Percentiles rank a stretch among this genome's conserved stretches.
Evolutionary conservation across 2,329 filamentous ascomycete genomes (phyloP).

Genomic region (Verticillium zaregamsianum): DNA sequence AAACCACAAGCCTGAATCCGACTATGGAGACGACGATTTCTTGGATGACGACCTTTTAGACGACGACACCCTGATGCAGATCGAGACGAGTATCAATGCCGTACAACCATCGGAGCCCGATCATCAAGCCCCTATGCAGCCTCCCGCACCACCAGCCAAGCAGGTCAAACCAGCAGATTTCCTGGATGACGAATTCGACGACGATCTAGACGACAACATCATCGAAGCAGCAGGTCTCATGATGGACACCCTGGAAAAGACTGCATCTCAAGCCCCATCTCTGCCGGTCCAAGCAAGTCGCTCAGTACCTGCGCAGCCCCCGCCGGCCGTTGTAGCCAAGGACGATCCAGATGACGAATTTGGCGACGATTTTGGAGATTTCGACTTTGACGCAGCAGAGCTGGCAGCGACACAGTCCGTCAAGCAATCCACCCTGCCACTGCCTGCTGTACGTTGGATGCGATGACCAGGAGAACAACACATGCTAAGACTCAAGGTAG

Average conservation of each 20-base stretch:
- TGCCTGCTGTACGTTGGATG: conserved; percentile 32
- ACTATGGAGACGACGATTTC: conserved; percentile 53
- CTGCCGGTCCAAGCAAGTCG: not conserved
- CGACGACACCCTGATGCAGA: conserved; percentile 53
- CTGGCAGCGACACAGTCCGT: conserved; percentile 66
- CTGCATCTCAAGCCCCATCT: not conserved
- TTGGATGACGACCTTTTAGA: conserved; percentile 51
- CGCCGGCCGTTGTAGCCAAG: conserved; percentile 6
- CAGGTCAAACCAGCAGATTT: conserved; percentile 43
- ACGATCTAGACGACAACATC: conserved; percentile 66
- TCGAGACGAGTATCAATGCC: conserved; percentile 40
- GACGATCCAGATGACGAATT: conserved; percentile 61
- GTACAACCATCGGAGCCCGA: conserved; percentile 15
- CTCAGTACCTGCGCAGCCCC: not conserved
- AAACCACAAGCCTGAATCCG: conserved; percentile 26
- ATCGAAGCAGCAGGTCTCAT: conserved; percentile 48
- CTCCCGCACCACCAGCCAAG: not conserved
- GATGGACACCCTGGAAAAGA: not conserved
- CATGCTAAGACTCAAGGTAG: conserved; percentile 65
- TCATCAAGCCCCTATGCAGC: not conserved
- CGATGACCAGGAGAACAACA: conserved; percentile 17
- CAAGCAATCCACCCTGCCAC: conserved; percentile 20
- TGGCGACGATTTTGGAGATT: conserved; percentile 68
- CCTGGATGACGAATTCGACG: conserved; percentile 47
- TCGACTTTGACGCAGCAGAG: conserved; percentile 76